phyloP scores from a whole-genome alignment of 352 stramenopile genomes.

The Pythium dissimile region DNA sequence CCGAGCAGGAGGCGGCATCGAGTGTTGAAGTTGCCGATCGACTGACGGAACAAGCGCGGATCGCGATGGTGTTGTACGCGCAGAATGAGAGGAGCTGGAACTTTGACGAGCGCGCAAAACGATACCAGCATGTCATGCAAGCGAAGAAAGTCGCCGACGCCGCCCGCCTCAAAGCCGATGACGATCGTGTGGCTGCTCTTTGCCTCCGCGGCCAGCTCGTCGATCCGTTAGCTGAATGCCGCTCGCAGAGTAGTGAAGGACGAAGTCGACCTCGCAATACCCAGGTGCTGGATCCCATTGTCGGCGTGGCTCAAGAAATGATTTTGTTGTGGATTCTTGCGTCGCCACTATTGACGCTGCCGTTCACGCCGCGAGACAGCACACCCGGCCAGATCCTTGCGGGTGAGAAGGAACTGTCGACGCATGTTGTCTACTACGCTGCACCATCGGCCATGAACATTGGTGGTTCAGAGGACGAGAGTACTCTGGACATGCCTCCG shows the following conservation, averaged over 20 bases:
- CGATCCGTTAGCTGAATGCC: conserved; percentile 36
- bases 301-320: conserved; percentile 3
- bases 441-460: conserved; percentile 23
- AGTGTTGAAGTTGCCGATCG: conserved; percentile 40
- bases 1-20: conserved; percentile 28
- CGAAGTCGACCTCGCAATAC: background rate
- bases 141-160: conserved; percentile 47
- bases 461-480: background rate
- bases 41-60: conserved; percentile 55
- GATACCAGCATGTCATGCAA: conserved; percentile 53
- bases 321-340: conserved; percentile 54
- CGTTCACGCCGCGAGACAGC: conserved; percentile 48
- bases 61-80: conserved; percentile 51
- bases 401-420: conserved; percentile 60
- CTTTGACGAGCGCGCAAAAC: conserved; percentile 55
- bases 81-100: conserved; percentile 56
- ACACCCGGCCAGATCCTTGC: conserved; percentile 25
- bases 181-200: conserved; percentile 26
- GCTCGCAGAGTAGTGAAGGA: background rate
- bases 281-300: background rate
- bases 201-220: conserved; percentile 29
- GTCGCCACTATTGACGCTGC: conserved; percentile 32
- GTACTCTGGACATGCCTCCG: conserved; percentile 37
- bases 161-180: conserved; percentile 37
- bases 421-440: conserved; percentile 67